Evolutionary conservation across 352 stramenopile species (phyloP), one percentile per base, ranked within the genome.

Genomic region (Phytophthora agathidicida): DNA sequence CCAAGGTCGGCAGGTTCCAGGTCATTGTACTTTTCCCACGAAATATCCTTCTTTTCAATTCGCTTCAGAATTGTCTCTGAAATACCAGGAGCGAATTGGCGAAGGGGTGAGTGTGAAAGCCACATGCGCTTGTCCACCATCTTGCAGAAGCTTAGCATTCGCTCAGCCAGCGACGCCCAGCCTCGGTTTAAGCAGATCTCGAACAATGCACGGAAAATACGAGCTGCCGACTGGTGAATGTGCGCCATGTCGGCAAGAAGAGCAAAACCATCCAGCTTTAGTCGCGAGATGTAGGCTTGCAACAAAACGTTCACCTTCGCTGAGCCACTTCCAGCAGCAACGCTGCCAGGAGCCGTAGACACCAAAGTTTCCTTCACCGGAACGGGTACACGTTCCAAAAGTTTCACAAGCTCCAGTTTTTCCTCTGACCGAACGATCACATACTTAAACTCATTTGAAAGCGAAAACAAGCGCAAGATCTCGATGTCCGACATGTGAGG

Each of bases 401-500:
- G 83, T 68, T 99, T 99, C 6, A 86, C 82, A 20, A 99, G 80
- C 73, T 99, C 98, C 26, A 99, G 70, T 56, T 99, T 99, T 80
- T 99, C 98, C 71, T 99, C 98, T 9, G 97, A 94, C 5, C 98
- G 88, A 8, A 99, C 96, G 30, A 97, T 97, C 28, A 99, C 97
- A 67, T 99, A 97, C 59, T 95, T 93, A 77, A 99, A 99, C 77
- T 99, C 98, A 58, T 97, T 96, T 48, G 96, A 99, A 39, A 99
- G 87, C 28, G 94, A 98, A 61, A 99, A 99, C 7, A 99, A 68
- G n/a, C 97, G 86, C 47, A 99, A 86, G 22, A 99, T 89, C 62
- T 99, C 98, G 77, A 99, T 99, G 64, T 99, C 97, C n/a, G 94
- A 98, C 97, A 99, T 99, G 60, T 97, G 97, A 2, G 97, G 97